Evolutionary conservation across 2,329 filamentous ascomycete genomes (phyloP).

Genomic region (Sporothrix phasma): DNA sequence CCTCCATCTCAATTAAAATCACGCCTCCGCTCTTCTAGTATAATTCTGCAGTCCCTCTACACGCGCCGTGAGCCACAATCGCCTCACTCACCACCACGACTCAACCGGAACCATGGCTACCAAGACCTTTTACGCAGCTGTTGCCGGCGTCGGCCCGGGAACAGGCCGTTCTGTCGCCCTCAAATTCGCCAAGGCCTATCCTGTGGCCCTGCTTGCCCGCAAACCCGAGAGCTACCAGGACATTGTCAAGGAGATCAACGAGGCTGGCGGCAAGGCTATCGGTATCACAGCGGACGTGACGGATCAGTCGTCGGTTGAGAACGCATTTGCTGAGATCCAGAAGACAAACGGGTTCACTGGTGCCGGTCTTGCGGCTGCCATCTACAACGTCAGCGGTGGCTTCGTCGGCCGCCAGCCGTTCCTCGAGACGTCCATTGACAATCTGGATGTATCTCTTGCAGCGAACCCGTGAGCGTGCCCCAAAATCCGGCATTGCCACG

Average conservation of each 20-base stretch:
- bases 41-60: background rate
- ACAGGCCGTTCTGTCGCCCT: conserved; percentile 40
- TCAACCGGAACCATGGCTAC: conserved; percentile 22
- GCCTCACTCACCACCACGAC: background rate
- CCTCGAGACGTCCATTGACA: conserved; percentile 42
- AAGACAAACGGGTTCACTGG: conserved; percentile 41
- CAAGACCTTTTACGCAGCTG: conserved; percentile 49
- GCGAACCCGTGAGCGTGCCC: conserved; percentile 37
- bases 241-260: conserved; percentile 60
- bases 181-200: conserved; percentile 54
- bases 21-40: background rate
- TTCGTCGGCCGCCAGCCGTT: conserved; percentile 45
- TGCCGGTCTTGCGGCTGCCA: conserved; percentile 49
- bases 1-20: background rate
- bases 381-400: conserved; percentile 57
- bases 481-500: no score
- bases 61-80: background rate
- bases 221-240: conserved; percentile 53
- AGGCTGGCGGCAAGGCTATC: conserved; percentile 56
- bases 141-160: conserved; percentile 64
- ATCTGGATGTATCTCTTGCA: conserved; percentile 38
- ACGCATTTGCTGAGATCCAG: conserved; percentile 53
- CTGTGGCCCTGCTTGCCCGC: conserved; percentile 66
- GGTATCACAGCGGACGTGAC: conserved; percentile 60
- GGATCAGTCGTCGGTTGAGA: conserved; percentile 38